These are phyloP conservation scores for Paraphoma chrysanthemicola DNA, from an alignment of 2,329 filamentous ascomycete genomes.

Conservation along the genomic window DNA sequence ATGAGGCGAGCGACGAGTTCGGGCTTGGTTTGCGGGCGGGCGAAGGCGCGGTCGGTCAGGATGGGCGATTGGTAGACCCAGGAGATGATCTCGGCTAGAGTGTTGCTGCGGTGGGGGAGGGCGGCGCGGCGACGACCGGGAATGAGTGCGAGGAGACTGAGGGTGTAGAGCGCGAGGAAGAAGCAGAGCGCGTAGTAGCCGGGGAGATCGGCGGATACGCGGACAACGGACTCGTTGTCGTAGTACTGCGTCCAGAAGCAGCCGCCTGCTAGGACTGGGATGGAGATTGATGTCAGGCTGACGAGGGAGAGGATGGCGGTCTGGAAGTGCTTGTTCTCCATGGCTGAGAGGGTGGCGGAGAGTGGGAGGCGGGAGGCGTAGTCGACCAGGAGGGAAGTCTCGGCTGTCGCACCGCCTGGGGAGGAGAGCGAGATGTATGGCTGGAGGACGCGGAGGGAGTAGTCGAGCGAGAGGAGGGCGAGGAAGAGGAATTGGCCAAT, in stretches of 20 bases:
- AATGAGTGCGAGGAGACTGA: conserved; percentile 65
- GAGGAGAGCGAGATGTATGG: conserved; percentile 72
- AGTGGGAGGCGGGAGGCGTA: conserved; percentile 73
- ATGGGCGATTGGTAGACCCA: conserved; percentile 78
- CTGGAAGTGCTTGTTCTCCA: conserved; percentile 68
- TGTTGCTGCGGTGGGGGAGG: conserved; percentile 76
- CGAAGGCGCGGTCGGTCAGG: conserved; percentile 75
- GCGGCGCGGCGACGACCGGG: conserved; percentile 67
- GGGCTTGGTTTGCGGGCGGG: conserved; percentile 68
- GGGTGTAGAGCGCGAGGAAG: conserved; percentile 73
- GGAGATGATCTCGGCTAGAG: conserved; percentile 77
- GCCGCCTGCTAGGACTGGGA: conserved; percentile 73
- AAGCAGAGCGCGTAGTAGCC: conserved; percentile 76
- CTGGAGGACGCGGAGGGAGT: conserved; percentile 69
- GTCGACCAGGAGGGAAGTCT: conserved; percentile 71
- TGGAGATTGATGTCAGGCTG: conserved; percentile 64
- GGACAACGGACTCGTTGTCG: conserved; percentile 36
- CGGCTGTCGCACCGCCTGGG: conserved; percentile 66
- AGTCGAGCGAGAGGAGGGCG: conserved; percentile 70
- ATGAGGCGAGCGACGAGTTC: conserved; percentile 76
- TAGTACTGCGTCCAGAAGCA: conserved; percentile 76
- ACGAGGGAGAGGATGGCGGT: conserved; percentile 68
- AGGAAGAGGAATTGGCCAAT: conserved; percentile 73
- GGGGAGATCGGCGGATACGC: conserved; percentile 73
- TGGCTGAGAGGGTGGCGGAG: conserved; percentile 64